phyloP scores from a whole-genome alignment of 768 basidiomycete genomes.

The Suillus weaverae region DNA sequence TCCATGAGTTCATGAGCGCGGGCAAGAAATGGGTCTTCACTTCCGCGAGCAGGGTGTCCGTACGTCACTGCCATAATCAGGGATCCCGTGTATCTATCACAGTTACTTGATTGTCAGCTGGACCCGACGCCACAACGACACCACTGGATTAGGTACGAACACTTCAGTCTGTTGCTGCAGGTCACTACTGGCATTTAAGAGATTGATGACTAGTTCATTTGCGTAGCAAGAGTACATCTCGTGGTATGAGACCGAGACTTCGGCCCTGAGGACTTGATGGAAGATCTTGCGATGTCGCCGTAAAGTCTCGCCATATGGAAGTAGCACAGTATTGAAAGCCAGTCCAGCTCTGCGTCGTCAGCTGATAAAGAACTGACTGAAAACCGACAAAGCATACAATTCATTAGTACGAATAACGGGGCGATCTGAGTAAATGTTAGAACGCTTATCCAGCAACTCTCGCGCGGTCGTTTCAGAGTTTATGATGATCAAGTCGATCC shows the following conservation, averaged over 20 bases:
- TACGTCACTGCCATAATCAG: constrained; percentile 7
- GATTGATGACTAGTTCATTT: not conserved
- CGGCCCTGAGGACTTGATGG: constrained; percentile 8
- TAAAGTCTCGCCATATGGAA: constrained; percentile 17
- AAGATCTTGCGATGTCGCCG: not conserved
- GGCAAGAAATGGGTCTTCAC: not conserved
- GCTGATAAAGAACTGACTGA: not conserved
- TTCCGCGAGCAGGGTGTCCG: not conserved
- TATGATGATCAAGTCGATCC: constrained; percentile 10
- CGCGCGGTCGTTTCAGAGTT: constrained; percentile 13
- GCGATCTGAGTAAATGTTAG: constrained; percentile 12
- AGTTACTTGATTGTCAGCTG: not conserved
- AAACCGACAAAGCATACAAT: not conserved
- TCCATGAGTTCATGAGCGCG: not conserved
- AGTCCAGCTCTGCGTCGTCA: constrained; percentile 1
- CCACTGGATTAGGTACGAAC: constrained; percentile 1
- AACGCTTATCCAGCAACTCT: constrained; percentile 11
- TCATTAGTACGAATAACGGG: not conserved
- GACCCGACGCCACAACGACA: not conserved
- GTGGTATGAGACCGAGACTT: constrained; percentile 2
- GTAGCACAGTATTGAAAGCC: constrained; percentile 6
- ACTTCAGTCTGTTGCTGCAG: not conserved
- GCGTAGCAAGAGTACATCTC: constrained; percentile 3
- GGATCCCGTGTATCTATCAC: constrained; percentile 1
- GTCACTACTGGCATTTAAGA: not conserved